Conservation (phyloP, 257 asterid species). For the Plantago elongata region DNA sequence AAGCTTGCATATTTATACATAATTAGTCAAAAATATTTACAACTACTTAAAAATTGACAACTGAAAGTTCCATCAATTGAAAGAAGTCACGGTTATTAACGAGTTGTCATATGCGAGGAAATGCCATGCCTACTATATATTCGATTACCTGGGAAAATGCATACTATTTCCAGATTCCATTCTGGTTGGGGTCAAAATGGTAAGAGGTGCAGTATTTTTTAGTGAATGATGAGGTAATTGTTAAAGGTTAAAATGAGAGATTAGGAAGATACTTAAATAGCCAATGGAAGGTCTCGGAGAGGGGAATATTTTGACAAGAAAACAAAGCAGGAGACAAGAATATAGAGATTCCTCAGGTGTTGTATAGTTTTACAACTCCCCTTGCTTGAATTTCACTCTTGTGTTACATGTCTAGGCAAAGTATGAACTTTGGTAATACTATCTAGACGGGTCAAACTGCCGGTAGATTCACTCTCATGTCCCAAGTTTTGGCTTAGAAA, state of each 20-base stretch:
- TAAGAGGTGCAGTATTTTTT: background rate
- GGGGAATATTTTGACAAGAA: constrained; percentile 16
- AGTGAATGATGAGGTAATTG: background rate
- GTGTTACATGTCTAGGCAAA: background rate
- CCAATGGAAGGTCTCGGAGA: constrained; percentile 14
- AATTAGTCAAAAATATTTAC: too few species aligned
- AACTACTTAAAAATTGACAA: too few species aligned
- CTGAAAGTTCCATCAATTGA: too few species aligned
- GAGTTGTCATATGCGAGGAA: too few species aligned
- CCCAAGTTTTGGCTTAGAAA: too few species aligned
- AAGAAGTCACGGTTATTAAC: too few species aligned
- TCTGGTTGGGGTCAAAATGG: too few species aligned
- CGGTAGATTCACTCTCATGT: background rate
- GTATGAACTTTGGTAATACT: background rate
- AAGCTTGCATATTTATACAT: too few species aligned
- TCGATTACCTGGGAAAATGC: too few species aligned
- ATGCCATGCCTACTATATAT: too few species aligned
- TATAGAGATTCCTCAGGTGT: constrained; percentile 18
- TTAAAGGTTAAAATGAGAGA: background rate
- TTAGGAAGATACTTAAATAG: background rate
- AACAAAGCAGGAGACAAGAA: constrained; percentile 16
- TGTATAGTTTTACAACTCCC: constrained; percentile 4
- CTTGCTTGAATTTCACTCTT: constrained; percentile 1
- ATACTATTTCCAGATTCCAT: too few species aligned
- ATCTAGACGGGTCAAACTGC: background rate